Percentiles rank a stretch among this genome's conserved stretches.
phyloP scores from a whole-genome alignment of 2,329 filamentous ascomycete species.

The Xylariales sp. region DNA sequence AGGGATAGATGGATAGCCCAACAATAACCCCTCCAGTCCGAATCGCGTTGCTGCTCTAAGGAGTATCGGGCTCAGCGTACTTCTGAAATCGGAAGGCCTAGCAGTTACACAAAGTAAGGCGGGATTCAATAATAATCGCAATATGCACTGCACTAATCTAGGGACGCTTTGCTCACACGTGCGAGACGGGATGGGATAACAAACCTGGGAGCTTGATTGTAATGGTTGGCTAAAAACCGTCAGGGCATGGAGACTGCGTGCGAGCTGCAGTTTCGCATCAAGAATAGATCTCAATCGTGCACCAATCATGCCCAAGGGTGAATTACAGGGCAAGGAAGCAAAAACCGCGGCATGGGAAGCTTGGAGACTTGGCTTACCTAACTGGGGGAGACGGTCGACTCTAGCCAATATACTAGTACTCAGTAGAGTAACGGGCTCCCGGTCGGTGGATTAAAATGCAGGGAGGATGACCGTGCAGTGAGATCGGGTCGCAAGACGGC shows the following conservation, averaged over 20 bases:
- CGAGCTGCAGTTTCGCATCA: constrained; percentile 24
- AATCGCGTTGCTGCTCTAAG: constrained; percentile 2
- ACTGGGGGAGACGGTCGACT: constrained; percentile 11
- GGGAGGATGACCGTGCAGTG: constrained; percentile 27
- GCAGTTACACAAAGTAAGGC: constrained; percentile 33
- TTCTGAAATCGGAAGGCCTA: constrained; percentile 27
- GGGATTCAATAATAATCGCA: constrained; percentile 22
- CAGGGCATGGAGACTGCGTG: constrained; percentile 23
- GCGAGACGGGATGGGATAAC: constrained; percentile 24
- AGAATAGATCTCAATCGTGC: constrained; percentile 7
- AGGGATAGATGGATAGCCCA: constrained; percentile 16
- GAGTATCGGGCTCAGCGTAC: constrained; percentile 11
- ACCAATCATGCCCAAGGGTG: constrained; percentile 28
- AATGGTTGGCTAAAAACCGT: constrained; percentile 27
- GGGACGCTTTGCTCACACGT: constrained; percentile 15
- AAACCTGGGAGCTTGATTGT: constrained; percentile 8
- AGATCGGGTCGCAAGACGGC: constrained; percentile 36
- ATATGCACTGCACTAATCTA: constrained; percentile 1
- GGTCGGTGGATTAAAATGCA: constrained; percentile 32
- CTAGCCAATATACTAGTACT: constrained; percentile 20
- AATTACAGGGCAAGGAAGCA: constrained; percentile 20
- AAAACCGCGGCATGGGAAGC: constrained; percentile 21
- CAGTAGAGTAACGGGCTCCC: constrained; percentile 9
- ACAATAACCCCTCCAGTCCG: not conserved
- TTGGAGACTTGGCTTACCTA: constrained; percentile 37